These are phyloP conservation scores for Colletotrichum sp. DNA, from an alignment of 2,329 filamentous ascomycete species.

Conservation along the genomic window DNA sequence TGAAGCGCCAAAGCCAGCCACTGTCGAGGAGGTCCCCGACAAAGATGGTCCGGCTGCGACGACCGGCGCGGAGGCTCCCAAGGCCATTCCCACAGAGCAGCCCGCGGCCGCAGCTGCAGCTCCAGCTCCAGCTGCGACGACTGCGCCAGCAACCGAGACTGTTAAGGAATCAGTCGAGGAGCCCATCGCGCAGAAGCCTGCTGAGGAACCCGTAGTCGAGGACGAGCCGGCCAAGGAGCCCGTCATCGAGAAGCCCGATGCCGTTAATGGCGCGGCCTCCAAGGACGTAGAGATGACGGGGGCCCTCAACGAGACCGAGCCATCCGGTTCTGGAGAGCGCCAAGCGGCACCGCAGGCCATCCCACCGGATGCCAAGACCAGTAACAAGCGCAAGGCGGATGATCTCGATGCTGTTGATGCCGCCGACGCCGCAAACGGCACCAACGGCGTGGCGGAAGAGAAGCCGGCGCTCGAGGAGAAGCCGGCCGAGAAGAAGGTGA, in stretches of 20 bases:
- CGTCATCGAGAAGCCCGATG: constrained; percentile 31
- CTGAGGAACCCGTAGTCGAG: constrained; percentile 26
- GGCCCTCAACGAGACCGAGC: constrained; percentile 24
- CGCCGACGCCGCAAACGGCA: constrained; percentile 19
- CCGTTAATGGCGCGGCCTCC: constrained; percentile 13
- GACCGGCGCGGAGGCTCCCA: constrained; percentile 26
- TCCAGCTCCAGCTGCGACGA: neutral
- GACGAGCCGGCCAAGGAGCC: constrained; percentile 30
- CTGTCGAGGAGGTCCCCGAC: constrained; percentile 12
- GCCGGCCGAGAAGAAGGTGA: constrained; percentile 27
- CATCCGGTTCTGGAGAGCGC: constrained; percentile 1
- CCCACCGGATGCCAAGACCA: constrained; percentile 28
- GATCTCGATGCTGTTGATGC: constrained; percentile 27
- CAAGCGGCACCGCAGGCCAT: constrained; percentile 15
- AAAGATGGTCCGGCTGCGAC: constrained; percentile 25
- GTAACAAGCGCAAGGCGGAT: constrained; percentile 43
- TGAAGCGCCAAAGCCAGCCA: constrained; percentile 33
- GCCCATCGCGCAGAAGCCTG: constrained; percentile 26
- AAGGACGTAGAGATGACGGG: constrained; percentile 25
- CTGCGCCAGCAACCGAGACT: neutral
- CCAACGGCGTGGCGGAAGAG: constrained; percentile 22
- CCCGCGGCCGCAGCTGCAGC: constrained; percentile 8
- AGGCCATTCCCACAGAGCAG: constrained; percentile 12
- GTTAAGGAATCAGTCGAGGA: constrained; percentile 19
- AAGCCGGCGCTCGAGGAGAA: neutral